Percentiles rank a stretch among this genome's conserved stretches.
Evolutionary conservation across 2,329 filamentous ascomycete genomes (phyloP).

Genomic region (Nothophaeocryptopus gaeumannii): DNA sequence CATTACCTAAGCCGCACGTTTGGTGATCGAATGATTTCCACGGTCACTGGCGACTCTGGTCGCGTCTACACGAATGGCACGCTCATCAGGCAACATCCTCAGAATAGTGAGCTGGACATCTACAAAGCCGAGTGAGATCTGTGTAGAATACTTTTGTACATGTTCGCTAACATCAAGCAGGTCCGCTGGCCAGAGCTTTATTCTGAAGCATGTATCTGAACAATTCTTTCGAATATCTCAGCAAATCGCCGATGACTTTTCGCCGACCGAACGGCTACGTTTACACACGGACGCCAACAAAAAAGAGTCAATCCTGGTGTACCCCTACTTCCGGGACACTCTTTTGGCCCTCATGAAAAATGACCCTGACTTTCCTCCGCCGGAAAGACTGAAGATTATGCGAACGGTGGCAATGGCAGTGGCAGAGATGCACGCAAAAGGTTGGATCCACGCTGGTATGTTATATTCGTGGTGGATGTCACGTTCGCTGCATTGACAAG

Average conservation of each 20-base stretch:
- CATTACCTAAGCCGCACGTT: neutral
- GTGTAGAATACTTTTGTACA: neutral
- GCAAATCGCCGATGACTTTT: constrained; percentile 35
- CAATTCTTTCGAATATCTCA: constrained; percentile 35
- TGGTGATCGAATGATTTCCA: constrained; percentile 36
- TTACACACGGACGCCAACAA: constrained; percentile 38
- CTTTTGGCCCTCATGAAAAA: constrained; percentile 36
- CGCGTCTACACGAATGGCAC: constrained; percentile 36
- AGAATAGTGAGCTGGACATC: constrained; percentile 31
- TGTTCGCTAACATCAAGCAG: constrained; percentile 25
- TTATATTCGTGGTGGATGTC: neutral
- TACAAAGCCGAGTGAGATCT: constrained; percentile 38
- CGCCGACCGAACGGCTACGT: constrained; percentile 34
- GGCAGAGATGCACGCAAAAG: constrained; percentile 37
- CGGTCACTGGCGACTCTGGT: constrained; percentile 38
- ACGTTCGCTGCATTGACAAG: constrained; percentile 21
- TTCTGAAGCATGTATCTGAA: constrained; percentile 35
- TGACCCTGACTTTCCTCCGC: constrained; percentile 31
- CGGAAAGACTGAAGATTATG: constrained; percentile 37
- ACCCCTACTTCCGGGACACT: constrained; percentile 36
- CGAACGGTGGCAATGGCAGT: constrained; percentile 36
- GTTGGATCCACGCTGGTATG: constrained; percentile 39
- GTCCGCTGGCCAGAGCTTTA: constrained; percentile 33
- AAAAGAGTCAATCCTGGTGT: constrained; percentile 36
- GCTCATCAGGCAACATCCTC: constrained; percentile 33